These are phyloP conservation scores for Lachnellula occidentalis DNA, from an alignment of 2,329 filamentous ascomycete genomes.

Conservation along the genomic window DNA sequence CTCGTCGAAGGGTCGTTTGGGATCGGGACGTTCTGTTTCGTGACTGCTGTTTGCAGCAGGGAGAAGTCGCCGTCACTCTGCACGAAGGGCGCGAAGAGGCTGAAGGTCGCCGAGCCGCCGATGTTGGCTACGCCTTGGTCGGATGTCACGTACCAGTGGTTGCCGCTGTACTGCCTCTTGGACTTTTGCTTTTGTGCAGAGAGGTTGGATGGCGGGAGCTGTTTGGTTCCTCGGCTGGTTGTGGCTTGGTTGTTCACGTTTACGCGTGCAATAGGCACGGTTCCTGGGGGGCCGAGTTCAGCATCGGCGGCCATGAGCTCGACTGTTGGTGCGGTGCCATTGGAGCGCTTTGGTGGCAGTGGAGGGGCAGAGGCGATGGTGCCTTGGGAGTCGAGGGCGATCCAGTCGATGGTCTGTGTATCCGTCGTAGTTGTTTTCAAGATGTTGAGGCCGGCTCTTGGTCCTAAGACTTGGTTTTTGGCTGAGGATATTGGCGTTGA, in stretches of 20 bases:
- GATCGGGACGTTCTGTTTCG: neutral
- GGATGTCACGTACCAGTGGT: slow-evolving; percentile 12
- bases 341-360: neutral
- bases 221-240: neutral
- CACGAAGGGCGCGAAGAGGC: slow-evolving; percentile 10
- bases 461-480: slow-evolving; percentile 1
- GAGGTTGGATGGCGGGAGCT: neutral
- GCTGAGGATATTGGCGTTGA: slow-evolving; percentile 2
- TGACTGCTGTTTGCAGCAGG: slow-evolving; percentile 13
- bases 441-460: slow-evolving; percentile 4
- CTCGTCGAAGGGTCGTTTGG: neutral
- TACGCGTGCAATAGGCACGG: slow-evolving; percentile 10
- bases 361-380: slow-evolving; percentile 11
- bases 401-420: slow-evolving; percentile 13
- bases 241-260: slow-evolving; percentile 2
- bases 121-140: slow-evolving; percentile 5
- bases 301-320: slow-evolving; percentile 6
- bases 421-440: slow-evolving; percentile 10
- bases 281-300: slow-evolving; percentile 11
- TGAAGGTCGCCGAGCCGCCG: slow-evolving; percentile 12
- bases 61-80: slow-evolving; percentile 12
- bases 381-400: slow-evolving; percentile 11
- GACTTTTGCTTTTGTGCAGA: neutral
- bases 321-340: neutral
- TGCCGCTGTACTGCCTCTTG: slow-evolving; percentile 5